Evolutionary conservation across 2,329 filamentous ascomycete genomes (phyloP), one percentile per base, ranked within the genome.

Genomic region (Aspergillus sp.): DNA sequence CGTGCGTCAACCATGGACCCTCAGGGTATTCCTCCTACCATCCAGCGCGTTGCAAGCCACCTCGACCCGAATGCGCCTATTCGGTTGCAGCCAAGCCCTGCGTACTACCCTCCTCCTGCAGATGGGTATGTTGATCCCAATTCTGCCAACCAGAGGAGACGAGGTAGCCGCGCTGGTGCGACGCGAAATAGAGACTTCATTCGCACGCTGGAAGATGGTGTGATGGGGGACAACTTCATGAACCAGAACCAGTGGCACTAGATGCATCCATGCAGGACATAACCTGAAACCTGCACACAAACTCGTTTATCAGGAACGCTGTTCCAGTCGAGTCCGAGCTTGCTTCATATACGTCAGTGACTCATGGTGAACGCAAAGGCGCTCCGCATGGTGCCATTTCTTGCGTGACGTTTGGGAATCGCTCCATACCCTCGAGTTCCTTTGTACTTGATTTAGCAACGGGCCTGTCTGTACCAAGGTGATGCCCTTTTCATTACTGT

Each of bases 1-100:
- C 88, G 95, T 64, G 93, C 95, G 46, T 95, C 93, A 49, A 99
- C 95, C 3, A 96, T 98, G 90, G 95, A 98, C 72, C 92, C 95
- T 74, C 92, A 96, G 71, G 91, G 91, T 65, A 97, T 99, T 62
- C 95, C 95, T 5, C 89, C 91, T 15, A 89, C 93, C 3, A 92
- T 99, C 61, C 95, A 99, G 78, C 86, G 95, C 69, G 95, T 99
- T 23, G 95, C 95, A 47, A 97, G 93, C 74, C 94, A 98, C 77
- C 85, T 99, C 49, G 95, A 99, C 73, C 95, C 95, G 1, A 98
- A 88, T 70, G 91, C 93, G 63, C 95, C 95, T 0, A 98, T 99
- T 71, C 87, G 95, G 54, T 80, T 98, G 60, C 95, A 99, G 74
- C 95, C 95, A 2, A 97, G 93, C 69, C 95, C 95, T 5, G 95